These are phyloP conservation scores for Zasmidium citrigriseum DNA, from an alignment of 2,329 filamentous ascomycete species.

Conservation along the genomic window DNA sequence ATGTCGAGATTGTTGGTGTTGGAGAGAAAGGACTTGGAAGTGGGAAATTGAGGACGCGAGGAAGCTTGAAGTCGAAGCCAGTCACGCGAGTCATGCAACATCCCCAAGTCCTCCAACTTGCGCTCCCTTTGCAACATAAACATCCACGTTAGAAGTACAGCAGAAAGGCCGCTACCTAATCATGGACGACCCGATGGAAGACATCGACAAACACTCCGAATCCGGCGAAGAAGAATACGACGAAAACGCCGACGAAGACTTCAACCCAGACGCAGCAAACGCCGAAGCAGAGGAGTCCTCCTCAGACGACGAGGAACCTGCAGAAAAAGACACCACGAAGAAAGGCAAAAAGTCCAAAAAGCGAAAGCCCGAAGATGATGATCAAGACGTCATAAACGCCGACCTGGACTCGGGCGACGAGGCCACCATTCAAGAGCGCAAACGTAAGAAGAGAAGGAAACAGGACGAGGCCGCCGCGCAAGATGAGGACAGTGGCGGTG, in stretches of 20 bases:
- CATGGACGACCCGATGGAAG: slow-evolving; percentile 2
- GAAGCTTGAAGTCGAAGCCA: background rate
- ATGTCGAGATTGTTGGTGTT: background rate
- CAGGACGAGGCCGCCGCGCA: slow-evolving; percentile 13
- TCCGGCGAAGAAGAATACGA: slow-evolving; percentile 40
- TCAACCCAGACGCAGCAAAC: slow-evolving; percentile 39
- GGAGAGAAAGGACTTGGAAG: background rate
- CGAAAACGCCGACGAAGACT: slow-evolving; percentile 48
- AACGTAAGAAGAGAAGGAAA: slow-evolving; percentile 42
- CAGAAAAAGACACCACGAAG: slow-evolving; percentile 24
- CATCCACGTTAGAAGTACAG: background rate
- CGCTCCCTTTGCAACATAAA: background rate
- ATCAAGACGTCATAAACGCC: slow-evolving; percentile 27
- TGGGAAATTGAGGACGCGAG: background rate
- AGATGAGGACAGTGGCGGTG: slow-evolving; percentile 42
- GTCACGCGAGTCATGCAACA: background rate
- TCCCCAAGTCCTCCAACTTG: background rate
- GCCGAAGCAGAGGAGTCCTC: slow-evolving; percentile 34
- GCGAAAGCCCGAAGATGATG: slow-evolving; percentile 30
- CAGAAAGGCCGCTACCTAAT: background rate
- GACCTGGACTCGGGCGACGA: slow-evolving; percentile 58
- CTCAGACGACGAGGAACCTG: slow-evolving; percentile 38
- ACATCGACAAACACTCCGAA: slow-evolving; percentile 14
- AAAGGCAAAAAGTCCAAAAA: slow-evolving; percentile 42
- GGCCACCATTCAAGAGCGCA: slow-evolving; percentile 54